phyloP scores from a whole-genome alignment of 257 asterid genomes.

The Paraleonurus japonicus region DNA sequence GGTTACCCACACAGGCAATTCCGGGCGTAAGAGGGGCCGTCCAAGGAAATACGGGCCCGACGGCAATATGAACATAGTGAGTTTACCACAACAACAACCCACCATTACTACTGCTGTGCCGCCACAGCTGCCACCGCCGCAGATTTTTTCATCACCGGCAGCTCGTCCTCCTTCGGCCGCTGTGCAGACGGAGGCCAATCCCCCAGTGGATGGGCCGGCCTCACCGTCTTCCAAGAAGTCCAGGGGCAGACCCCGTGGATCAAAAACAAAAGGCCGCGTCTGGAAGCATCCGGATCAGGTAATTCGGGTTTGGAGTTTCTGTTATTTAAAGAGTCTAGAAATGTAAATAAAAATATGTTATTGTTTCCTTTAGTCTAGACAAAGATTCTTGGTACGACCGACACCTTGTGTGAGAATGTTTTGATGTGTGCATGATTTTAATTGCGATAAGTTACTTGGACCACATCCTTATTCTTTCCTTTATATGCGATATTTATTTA shows the following conservation, averaged over 20 bases:
- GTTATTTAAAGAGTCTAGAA: slow-evolving; percentile 7
- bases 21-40: slow-evolving; percentile 53
- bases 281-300: slow-evolving; percentile 35
- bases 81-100: slow-evolving; percentile 12
- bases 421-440: slow-evolving; percentile 12
- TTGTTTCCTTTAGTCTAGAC: slow-evolving; percentile 6
- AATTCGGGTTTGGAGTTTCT: slow-evolving; percentile 8
- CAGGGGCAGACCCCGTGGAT: slow-evolving; percentile 60
- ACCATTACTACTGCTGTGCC: neutral
- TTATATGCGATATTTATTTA: slow-evolving; percentile 10
- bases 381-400: slow-evolving; percentile 3
- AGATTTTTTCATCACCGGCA: slow-evolving; percentile 30
- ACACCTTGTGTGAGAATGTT: slow-evolving; percentile 25
- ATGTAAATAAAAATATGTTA: neutral
- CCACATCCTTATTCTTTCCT: slow-evolving; percentile 20
- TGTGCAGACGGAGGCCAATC: slow-evolving; percentile 24
- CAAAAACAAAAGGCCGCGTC: slow-evolving; percentile 38
- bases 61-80: slow-evolving; percentile 33
- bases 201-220: slow-evolving; percentile 28
- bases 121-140: slow-evolving; percentile 21
- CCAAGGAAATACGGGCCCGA: slow-evolving; percentile 52
- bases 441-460: slow-evolving; percentile 21
- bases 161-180: slow-evolving; percentile 3
- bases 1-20: slow-evolving; percentile 10
- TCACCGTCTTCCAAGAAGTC: slow-evolving; percentile 42